Evolutionary conservation across 352 stramenopile species (phyloP), one percentile per base, ranked within the genome.

Genomic region (Globisporangium acanthophoron): DNA sequence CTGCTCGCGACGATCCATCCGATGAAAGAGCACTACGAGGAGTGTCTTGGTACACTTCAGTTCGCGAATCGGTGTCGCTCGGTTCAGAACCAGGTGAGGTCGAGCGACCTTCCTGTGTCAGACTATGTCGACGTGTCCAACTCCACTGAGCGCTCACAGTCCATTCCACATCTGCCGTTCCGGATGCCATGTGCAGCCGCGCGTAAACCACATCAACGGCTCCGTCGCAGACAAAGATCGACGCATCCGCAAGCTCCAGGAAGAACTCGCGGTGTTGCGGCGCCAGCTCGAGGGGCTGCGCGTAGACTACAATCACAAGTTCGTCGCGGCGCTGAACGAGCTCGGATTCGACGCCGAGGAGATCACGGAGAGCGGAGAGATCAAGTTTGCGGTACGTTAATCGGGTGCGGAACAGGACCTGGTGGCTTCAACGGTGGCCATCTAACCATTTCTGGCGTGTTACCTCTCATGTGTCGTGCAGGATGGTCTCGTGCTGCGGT

Each of bases 1-100:
- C 65, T 96, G 4, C 83, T 94, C 46, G 83, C 85, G 35, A 96
- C 87, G 12, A 95, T 96, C 52, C 83, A 95, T 37, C 88, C 88
- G 33, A 91, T 90, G 80, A 90, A 79, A 51, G 80, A 92, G 50
- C 87, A 96, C 66, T 95, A 95, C 46, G 88, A 96, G 64, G 88
- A 96, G 49, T 96, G 88, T 62, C 73, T 97, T 4, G 88, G 83
- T 46, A 96, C 90, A 5, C 71, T 96, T 2, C 88, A 97, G 64
- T 96, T 97, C 63, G 90, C 90, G 5, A 96, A 97, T 52, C 80
- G 88, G 27, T 96, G 87, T 58, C 84, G 90, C 61, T 95, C 86
- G 1, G 90, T 96, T 39, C 82, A 95, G 46, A 97, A 97, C 56
- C 82, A 96, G 46, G 77, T 81, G 64, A 45, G 50, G 20, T 9